A percentile compares a stretch with the other conserved stretches of the same genome.
phyloP scores from a whole-genome alignment of 208 protist genomes.

The Crithidia expoeki region DNA sequence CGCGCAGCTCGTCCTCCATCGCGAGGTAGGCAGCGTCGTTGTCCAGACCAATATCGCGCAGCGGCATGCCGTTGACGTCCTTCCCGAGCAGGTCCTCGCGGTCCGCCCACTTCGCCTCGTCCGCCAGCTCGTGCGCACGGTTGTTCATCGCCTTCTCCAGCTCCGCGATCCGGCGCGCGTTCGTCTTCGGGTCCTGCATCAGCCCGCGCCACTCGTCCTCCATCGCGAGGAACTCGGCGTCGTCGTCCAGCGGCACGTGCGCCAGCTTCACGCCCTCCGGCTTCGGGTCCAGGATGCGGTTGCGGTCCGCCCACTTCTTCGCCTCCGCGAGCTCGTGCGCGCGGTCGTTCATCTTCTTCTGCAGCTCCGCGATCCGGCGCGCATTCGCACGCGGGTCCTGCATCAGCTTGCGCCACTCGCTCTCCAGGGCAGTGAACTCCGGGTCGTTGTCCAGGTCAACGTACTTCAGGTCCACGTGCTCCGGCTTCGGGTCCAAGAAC shows the following conservation, averaged over 20 bases:
- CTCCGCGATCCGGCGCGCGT: slow-evolving; percentile 52
- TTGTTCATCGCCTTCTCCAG: slow-evolving; percentile 68
- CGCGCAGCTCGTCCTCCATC: slow-evolving; percentile 42
- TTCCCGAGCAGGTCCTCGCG: slow-evolving; percentile 63
- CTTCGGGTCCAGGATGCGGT: too few species aligned
- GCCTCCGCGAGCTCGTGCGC: too few species aligned
- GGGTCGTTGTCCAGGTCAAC: too few species aligned
- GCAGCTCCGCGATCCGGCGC: too few species aligned
- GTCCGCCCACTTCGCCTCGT: slow-evolving; percentile 61
- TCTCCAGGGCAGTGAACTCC: too few species aligned
- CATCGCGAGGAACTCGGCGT: slow-evolving; percentile 56
- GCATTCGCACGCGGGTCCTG: too few species aligned
- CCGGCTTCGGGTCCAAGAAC: too few species aligned
- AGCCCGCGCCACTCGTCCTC: slow-evolving; percentile 59
- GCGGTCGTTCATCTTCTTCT: too few species aligned
- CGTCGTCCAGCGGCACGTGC: slow-evolving; percentile 60
- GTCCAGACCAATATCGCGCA: slow-evolving; percentile 63
- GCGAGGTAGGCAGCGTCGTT: slow-evolving; percentile 38
- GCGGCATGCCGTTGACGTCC: slow-evolving; percentile 54
- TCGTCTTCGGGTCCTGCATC: slow-evolving; percentile 58
- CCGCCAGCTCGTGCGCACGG: slow-evolving; percentile 59
- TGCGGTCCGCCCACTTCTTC: too few species aligned
- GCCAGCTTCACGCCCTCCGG: too few species aligned
- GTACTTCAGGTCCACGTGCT: too few species aligned
- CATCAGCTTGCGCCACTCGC: too few species aligned